A percentile compares a stretch with the other conserved stretches of the same genome.
Conservation (phyloP, 176 grass and related monocot species). For the Saccharum spontaneum region DNA sequence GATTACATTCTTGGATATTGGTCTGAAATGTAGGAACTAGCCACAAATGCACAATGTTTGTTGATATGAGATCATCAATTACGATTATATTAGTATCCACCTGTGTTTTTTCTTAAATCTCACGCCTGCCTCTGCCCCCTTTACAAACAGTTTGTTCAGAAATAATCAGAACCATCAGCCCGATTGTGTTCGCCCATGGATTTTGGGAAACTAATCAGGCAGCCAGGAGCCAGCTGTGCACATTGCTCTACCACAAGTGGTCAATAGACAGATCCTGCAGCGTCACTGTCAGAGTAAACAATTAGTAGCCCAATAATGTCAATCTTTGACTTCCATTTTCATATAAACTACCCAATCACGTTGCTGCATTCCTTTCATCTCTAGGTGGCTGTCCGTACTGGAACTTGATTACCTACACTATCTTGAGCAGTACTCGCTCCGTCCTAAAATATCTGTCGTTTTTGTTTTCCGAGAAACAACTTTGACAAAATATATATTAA, state of each 20-base stretch:
- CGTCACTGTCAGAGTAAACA: not conserved
- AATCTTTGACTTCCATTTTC: slow-evolving; percentile 2
- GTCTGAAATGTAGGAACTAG: not conserved
- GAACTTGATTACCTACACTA: no score
- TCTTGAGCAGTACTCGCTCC: no score
- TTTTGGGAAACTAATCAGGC: not conserved
- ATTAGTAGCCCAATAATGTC: no score
- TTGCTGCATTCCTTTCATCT: not conserved
- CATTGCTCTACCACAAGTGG: not conserved
- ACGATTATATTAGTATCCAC: not conserved
- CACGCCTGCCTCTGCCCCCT: not conserved
- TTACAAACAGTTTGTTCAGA: not conserved
- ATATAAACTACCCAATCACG: not conserved
- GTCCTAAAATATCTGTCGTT: no score
- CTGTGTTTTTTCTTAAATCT: not conserved
- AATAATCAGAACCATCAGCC: not conserved
- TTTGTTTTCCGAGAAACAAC: no score
- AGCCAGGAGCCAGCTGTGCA: not conserved
- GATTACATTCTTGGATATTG: not conserved
- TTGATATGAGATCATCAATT: not conserved
- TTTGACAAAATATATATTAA: no score
- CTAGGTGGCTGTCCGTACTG: not conserved
- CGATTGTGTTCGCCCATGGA: not conserved
- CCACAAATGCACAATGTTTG: not conserved
- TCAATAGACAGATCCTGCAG: not conserved